Base-by-base conservation (phyloP, 768 basidiomycete species). In the Pleurotus pulmonarius region DNA sequence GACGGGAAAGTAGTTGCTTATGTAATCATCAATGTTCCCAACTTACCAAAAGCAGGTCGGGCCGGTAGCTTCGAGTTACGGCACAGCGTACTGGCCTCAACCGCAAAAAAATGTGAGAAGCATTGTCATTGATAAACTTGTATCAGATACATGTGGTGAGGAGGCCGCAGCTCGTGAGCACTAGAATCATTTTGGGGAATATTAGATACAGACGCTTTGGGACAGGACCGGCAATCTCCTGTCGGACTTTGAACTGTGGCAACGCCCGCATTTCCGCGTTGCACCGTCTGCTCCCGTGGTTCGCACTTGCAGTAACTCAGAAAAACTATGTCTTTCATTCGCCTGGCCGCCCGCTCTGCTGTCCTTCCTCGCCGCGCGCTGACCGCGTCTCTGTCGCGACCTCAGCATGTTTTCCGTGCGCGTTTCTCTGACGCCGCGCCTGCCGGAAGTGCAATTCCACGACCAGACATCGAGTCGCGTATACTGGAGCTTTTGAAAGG, bases 401-500 rank as follows among this genome's bases (percentile, higher is more conserved):
- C 65, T 57, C 65, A 69, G 62, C 65, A 79, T 62, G 76, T 68
- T 40, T 73, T 70, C 56, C 74, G 76, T 56, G 83, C 81, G 37
- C 64, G 70, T 58, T 93, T 85, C 74, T 86, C 91, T 3, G 82
- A 87, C 34, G 82, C 81, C 20, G 80, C 83, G 24, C 81, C 81
- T 38, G 20, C 41, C 5, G 41, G 41, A 7, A 44, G 41, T 22
- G n/a, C 41, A 3, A 79, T 94, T 58, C 80, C 83, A 51, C 81
- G 79, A 68, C 82, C 86, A 45, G 76, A 77, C 63, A 89, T 97
- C 65, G 78, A 87, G 67, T 69, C 77, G 63, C 84, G 94, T 62
- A 83, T 97, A 49, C 67, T 92, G 57, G 90, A 93, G 58, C 87
- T 94, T 46, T 73, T 97, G 69, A 89, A 90, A 76, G 83, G 85